Conservation (phyloP, 495 filamentous ascomycete species). For the Parathielavia appendiculata region DNA sequence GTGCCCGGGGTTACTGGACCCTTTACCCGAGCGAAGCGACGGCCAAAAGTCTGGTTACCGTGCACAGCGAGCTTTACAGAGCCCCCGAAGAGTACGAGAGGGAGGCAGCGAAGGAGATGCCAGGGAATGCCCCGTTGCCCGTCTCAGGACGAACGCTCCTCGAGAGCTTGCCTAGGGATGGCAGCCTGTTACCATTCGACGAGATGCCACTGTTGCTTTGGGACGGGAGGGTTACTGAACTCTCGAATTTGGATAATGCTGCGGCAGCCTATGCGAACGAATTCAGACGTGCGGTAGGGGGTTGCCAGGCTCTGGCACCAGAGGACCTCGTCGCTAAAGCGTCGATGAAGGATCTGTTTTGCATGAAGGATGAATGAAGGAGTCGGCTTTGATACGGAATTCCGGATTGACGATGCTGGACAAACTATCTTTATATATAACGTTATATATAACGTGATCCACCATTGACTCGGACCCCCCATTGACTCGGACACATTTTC, state of each 20-base stretch:
- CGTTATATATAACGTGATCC: too few species aligned
- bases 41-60: constrained; percentile 50
- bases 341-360: constrained; percentile 29
- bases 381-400: neutral
- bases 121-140: neutral
- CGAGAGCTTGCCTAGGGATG: constrained; percentile 35
- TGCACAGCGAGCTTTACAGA: constrained; percentile 69
- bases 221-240: constrained; percentile 34
- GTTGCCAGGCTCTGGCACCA: constrained; percentile 29
- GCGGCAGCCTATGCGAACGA: constrained; percentile 39
- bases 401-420: neutral
- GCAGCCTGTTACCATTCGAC: constrained; percentile 32
- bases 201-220: constrained; percentile 40
- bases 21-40: constrained; percentile 61
- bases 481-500: too few species aligned
- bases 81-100: constrained; percentile 62
- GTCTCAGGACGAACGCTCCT: constrained; percentile 28
- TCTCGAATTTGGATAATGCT: constrained; percentile 32
- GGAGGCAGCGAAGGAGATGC: constrained; percentile 20
- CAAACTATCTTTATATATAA: neutral
- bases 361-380: constrained; percentile 18
- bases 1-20: constrained; percentile 65
- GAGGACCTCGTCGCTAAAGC: constrained; percentile 21
- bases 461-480: too few species aligned
- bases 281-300: constrained; percentile 39